A percentile compares a stretch with the other conserved stretches of the same genome.
These are phyloP conservation scores for Melampsora americana DNA, from an alignment of 1,284 basidiomycete genomes.

Conservation along the genomic window DNA sequence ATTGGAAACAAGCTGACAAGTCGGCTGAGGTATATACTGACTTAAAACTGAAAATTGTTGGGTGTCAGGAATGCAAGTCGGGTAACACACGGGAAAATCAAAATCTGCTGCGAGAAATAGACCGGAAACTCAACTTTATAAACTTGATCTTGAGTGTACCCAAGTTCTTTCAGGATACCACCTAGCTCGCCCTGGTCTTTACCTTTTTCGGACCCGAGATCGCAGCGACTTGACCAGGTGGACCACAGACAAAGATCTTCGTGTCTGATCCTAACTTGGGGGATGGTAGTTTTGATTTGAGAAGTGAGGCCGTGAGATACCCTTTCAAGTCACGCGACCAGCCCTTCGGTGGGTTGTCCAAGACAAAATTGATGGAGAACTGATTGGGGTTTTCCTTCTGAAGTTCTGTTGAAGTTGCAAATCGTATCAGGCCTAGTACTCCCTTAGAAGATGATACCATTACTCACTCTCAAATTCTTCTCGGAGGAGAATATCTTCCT, in stretches of 20 bases:
- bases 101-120: neutral
- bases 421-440: too few species aligned
- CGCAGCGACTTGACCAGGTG: constrained; percentile 77
- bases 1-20: too few species aligned
- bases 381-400: constrained; percentile 51
- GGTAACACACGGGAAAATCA: too few species aligned
- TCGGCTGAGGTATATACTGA: too few species aligned
- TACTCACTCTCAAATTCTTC: constrained; percentile 50
- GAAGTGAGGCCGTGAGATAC: constrained; percentile 68
- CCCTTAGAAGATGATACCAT: neutral
- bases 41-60: too few species aligned
- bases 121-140: constrained; percentile 21
- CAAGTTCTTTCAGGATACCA: constrained; percentile 79
- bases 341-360: constrained; percentile 70
- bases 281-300: constrained; percentile 70
- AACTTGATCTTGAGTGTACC: constrained; percentile 78
- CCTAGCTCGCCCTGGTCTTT: constrained; percentile 75
- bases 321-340: constrained; percentile 65
- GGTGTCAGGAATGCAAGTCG: too few species aligned
- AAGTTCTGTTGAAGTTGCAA: constrained; percentile 53
- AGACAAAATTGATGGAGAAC: constrained; percentile 77
- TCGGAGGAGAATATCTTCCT: constrained; percentile 70
- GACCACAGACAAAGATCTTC: constrained; percentile 86
- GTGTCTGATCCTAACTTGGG: constrained; percentile 71
- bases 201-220: constrained; percentile 63